These are phyloP conservation scores for Fusarium tricinctum DNA, from an alignment of 2,329 filamentous ascomycete genomes.

Conservation along the genomic window DNA sequence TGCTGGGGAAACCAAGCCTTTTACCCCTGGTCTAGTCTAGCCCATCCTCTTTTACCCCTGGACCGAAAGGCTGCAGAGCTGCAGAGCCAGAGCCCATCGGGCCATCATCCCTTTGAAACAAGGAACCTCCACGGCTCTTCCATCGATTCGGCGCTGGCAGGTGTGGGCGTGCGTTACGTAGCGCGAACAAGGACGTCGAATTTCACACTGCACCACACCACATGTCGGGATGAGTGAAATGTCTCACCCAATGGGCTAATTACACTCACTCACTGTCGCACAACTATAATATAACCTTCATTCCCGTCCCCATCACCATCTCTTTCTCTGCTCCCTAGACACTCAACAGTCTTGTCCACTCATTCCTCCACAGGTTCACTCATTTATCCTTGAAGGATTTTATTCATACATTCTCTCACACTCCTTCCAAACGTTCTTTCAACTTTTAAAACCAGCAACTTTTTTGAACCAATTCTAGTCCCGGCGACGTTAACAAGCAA, in stretches of 20 bases:
- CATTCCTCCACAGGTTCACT: slow-evolving; percentile 30
- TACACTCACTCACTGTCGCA: slow-evolving; percentile 10
- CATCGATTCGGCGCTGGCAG: slow-evolving; percentile 29
- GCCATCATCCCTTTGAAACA: slow-evolving; percentile 36
- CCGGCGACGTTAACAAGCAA: slow-evolving; percentile 36
- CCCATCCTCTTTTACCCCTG: slow-evolving; percentile 14
- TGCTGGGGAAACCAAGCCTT: slow-evolving; percentile 12
- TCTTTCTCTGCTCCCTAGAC: slow-evolving; percentile 26
- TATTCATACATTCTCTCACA: slow-evolving; percentile 31
- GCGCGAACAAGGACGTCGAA: background rate
- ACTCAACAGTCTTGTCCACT: slow-evolving; percentile 38
- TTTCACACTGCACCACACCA: slow-evolving; percentile 24
- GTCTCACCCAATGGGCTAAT: slow-evolving; percentile 21
- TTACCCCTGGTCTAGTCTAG: slow-evolving; percentile 34
- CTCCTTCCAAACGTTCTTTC: slow-evolving; percentile 16
- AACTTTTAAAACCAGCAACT: slow-evolving; percentile 3
- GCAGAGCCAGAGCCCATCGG: slow-evolving; percentile 10
- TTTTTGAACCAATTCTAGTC: slow-evolving; percentile 21
- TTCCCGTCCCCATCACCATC: slow-evolving; percentile 20
- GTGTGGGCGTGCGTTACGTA: slow-evolving; percentile 15
- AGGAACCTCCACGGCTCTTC: slow-evolving; percentile 26
- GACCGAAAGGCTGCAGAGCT: background rate
- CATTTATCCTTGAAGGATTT: slow-evolving; percentile 42
- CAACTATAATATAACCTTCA: slow-evolving; percentile 43
- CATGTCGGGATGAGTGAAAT: slow-evolving; percentile 15